Percentiles rank a stretch among this genome's conserved stretches.
phyloP scores from a whole-genome alignment of 129 eudicot species.

The Tagetes patula region DNA sequence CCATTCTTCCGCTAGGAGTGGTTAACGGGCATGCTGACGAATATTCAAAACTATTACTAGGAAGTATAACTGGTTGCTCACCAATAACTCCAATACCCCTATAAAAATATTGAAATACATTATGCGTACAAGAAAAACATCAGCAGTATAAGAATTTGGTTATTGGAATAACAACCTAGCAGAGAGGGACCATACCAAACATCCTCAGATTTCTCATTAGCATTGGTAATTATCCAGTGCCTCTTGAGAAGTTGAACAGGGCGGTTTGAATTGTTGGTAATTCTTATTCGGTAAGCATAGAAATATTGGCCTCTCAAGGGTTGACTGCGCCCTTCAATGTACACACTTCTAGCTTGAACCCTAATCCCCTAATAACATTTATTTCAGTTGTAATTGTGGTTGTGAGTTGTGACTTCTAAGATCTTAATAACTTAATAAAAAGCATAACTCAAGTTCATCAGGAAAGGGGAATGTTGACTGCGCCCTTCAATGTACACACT shows the following conservation, averaged over 20 bases:
- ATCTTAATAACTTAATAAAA: background rate
- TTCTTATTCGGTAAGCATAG: slow-evolving; percentile 89
- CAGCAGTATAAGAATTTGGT: slow-evolving; percentile 4
- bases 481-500: slow-evolving; percentile 84
- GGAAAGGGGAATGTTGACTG: slow-evolving; percentile 50
- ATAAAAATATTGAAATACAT: slow-evolving; percentile 15
- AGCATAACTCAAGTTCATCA: slow-evolving; percentile 9
- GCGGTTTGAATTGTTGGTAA: slow-evolving; percentile 83
- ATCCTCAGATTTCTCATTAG: slow-evolving; percentile 84
- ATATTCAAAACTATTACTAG: slow-evolving; percentile 84
- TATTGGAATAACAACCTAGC: background rate
- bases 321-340: slow-evolving; percentile 80
- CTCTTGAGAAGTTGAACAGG: slow-evolving; percentile 89
- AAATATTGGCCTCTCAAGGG: slow-evolving; percentile 81
- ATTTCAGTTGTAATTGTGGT: background rate
- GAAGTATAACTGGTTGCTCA: slow-evolving; percentile 96
- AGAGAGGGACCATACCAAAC: slow-evolving; percentile 58
- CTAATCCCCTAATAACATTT: slow-evolving; percentile 64
- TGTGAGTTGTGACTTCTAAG: slow-evolving; percentile 2
- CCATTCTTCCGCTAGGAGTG: slow-evolving; percentile 97
- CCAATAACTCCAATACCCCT: slow-evolving; percentile 98
- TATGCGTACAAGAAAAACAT: background rate
- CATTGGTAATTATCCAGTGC: slow-evolving; percentile 95
- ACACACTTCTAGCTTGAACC: slow-evolving; percentile 95
- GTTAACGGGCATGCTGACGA: slow-evolving; percentile 93